These are phyloP conservation scores for Colletotrichum sp. DNA, from an alignment of 2,329 filamentous ascomycete genomes.

Conservation along the genomic window DNA sequence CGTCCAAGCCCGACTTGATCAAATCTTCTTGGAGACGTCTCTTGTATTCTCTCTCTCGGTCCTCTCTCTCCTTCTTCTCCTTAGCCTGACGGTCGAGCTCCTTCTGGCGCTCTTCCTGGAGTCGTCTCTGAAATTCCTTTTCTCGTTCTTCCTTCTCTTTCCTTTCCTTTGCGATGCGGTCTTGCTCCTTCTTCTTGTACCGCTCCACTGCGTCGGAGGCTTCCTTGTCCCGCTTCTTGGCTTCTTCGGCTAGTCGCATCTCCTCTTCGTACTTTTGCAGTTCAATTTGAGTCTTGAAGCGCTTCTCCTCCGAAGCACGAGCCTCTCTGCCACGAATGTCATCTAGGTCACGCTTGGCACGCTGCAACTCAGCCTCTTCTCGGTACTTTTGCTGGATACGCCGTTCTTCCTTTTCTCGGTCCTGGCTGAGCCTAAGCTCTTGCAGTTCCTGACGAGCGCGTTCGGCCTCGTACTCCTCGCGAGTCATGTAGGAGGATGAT, in stretches of 20 bases:
- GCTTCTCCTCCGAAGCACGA: conserved; percentile 53
- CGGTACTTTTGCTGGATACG: conserved; percentile 43
- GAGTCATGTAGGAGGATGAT: conserved; percentile 42
- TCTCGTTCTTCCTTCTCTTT: conserved; percentile 55
- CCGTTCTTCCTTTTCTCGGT: conserved; percentile 46
- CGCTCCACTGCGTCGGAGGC: conserved; percentile 56
- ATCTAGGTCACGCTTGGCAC: conserved; percentile 53
- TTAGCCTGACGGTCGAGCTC: conserved; percentile 52
- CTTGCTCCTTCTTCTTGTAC: conserved; percentile 55
- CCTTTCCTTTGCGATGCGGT: conserved; percentile 50
- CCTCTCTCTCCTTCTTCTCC: conserved; percentile 53
- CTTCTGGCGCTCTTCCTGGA: conserved; percentile 55
- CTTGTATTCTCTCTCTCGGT: conserved; percentile 59
- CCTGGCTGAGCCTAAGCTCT: conserved; percentile 45
- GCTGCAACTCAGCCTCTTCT: conserved; percentile 55
- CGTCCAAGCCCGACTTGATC: conserved; percentile 62
- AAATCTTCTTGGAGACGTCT: conserved; percentile 62
- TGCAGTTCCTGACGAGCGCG: conserved; percentile 48
- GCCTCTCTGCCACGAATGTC: conserved; percentile 50
- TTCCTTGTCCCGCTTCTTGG: conserved; percentile 48
- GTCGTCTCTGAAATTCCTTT: conserved; percentile 57
- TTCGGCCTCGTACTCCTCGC: conserved; percentile 47
- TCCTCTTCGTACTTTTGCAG: conserved; percentile 52
- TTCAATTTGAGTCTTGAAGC: conserved; percentile 58
- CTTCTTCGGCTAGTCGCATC: conserved; percentile 48